phyloP scores from a whole-genome alignment of 1,284 basidiomycete species.

The Naganishia sp. region DNA sequence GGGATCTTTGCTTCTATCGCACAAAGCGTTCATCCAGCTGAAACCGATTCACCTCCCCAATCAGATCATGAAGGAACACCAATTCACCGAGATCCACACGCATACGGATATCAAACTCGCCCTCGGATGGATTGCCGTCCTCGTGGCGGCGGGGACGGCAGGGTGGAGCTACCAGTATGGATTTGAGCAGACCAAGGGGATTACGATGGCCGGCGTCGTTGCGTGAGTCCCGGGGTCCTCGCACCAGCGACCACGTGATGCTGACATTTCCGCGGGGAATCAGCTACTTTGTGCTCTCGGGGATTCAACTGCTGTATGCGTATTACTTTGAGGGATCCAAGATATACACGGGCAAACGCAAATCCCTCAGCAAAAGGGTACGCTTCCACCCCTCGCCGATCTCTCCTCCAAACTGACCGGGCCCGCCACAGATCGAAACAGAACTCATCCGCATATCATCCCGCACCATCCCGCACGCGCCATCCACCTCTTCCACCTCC shows the following conservation, averaged over 20 bases:
- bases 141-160: conserved; percentile 40
- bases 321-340: conserved; percentile 77
- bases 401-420: background rate
- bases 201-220: conserved; percentile 39
- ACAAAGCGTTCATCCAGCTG: background rate
- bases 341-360: conserved; percentile 56
- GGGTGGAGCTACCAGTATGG: conserved; percentile 42
- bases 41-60: background rate
- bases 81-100: conserved; percentile 41
- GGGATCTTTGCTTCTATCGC: background rate
- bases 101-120: conserved; percentile 46
- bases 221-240: no score
- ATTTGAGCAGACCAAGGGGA: conserved; percentile 42
- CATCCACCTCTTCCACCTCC: background rate
- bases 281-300: conserved; percentile 72
- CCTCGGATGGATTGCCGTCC: conserved; percentile 44
- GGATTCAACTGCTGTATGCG: conserved; percentile 70
- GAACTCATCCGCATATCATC: conserved; percentile 31
- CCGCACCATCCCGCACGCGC: conserved; percentile 11
- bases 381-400: background rate
- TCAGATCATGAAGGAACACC: conserved; percentile 39
- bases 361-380: conserved; percentile 52
- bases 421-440: conserved; percentile 32
- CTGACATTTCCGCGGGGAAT: background rate
- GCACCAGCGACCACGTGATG: no score